phyloP scores from a whole-genome alignment of 2,329 filamentous ascomycete genomes.

The Pseudocercospora fijiensis region DNA sequence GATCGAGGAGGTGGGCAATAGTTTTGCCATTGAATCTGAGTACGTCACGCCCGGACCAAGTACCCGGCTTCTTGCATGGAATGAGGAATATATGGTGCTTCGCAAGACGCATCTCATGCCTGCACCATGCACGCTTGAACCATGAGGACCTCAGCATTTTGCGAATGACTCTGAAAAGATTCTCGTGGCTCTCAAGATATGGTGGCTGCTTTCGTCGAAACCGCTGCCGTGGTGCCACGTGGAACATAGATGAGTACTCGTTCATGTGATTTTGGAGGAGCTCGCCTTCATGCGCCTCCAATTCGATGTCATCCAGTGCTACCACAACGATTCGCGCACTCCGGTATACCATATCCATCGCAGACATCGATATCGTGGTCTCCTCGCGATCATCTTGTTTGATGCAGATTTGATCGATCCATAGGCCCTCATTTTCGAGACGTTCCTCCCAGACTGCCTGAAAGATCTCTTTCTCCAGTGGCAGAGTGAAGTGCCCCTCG shows the following conservation, averaged over 20 bases:
- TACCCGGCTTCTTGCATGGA: conserved; percentile 35
- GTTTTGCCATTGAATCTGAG: conserved; percentile 45
- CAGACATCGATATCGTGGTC: conserved; percentile 42
- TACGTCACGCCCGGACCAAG: conserved; percentile 26
- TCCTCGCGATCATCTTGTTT: conserved; percentile 44
- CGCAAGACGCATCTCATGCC: conserved; percentile 46
- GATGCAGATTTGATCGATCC: conserved; percentile 50
- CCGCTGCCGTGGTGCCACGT: conserved; percentile 35
- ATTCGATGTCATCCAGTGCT: conserved; percentile 44
- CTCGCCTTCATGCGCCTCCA: conserved; percentile 38
- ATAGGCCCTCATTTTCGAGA: conserved; percentile 42
- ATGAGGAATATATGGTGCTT: conserved; percentile 45
- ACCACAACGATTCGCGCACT: conserved; percentile 45
- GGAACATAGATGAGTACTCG: conserved; percentile 38
- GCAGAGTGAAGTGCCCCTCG: conserved; percentile 42
- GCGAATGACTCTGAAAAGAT: conserved; percentile 37
- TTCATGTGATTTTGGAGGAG: conserved; percentile 43
- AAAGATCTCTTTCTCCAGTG: conserved; percentile 42
- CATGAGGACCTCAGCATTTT: conserved; percentile 44
- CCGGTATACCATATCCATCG: conserved; percentile 46
- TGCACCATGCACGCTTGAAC: conserved; percentile 49
- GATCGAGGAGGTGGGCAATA: conserved; percentile 43
- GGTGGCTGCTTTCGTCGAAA: conserved; percentile 37
- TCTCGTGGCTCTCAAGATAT: conserved; percentile 36
- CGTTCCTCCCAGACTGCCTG: conserved; percentile 45